Evolutionary conservation across 164 flowering plant species (phyloP).

Genomic region (Akebia trifoliata): DNA sequence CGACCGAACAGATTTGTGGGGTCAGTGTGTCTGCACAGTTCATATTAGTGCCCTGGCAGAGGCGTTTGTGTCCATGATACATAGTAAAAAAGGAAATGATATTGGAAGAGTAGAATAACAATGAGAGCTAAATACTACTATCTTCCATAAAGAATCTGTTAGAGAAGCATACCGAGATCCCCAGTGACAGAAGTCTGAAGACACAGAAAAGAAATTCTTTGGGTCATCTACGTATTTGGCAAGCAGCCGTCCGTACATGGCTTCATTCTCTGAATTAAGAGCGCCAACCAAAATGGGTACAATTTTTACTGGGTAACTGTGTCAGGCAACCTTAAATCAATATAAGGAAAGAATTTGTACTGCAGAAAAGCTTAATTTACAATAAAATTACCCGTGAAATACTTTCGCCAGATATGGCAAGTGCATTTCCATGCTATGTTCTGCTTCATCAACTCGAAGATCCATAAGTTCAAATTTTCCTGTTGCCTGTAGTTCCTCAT

Average conservation of each 20-base stretch:
- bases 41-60: no score
- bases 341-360: not conserved
- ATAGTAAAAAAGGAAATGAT: no score
- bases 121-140: not conserved
- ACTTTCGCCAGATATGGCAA: constrained; percentile 95
- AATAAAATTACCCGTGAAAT: constrained; percentile 68
- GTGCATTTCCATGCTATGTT: constrained; percentile 99
- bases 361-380: not conserved
- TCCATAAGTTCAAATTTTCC: constrained; percentile 94
- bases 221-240: constrained; percentile 96
- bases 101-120: not conserved
- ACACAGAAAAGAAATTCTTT: constrained; percentile 84
- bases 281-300: constrained; percentile 97
- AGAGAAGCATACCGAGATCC: constrained; percentile 68
- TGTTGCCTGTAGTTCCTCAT: constrained; percentile 75
- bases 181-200: constrained; percentile 99
- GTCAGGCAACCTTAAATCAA: constrained; percentile 4
- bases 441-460: constrained; percentile 90
- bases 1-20: no score
- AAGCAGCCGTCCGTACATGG: constrained; percentile 69
- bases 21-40: no score
- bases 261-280: constrained; percentile 79
- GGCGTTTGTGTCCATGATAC: no score
- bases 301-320: constrained; percentile 74
- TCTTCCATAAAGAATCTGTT: not conserved